Percentiles rank a stretch among this genome's conserved stretches.
Conservation (phyloP, 225 moss, liverwort and hornwort genomes). For the Physcomitrellopsis africana region DNA sequence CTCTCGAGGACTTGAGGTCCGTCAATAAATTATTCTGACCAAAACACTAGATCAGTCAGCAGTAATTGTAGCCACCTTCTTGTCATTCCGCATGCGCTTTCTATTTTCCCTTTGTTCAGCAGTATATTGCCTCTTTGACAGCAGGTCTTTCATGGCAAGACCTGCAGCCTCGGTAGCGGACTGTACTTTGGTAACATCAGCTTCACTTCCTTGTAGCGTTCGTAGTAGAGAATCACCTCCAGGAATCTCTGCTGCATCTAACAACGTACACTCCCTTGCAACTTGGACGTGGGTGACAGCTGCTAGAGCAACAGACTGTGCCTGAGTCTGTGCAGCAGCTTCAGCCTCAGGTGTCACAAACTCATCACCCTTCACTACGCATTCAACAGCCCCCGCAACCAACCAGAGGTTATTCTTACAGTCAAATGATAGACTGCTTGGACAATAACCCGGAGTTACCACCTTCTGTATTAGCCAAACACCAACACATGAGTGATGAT, state of each 20-base stretch:
- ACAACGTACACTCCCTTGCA: conserved; percentile 40
- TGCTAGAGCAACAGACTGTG: conserved; percentile 60
- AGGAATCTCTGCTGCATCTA: conserved; percentile 48
- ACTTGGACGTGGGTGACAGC: conserved; percentile 69
- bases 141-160: conserved; percentile 80
- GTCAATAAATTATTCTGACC: not conserved
- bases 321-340: conserved; percentile 77
- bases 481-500: not conserved
- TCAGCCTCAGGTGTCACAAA: conserved; percentile 74
- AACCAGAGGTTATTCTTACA: conserved; percentile 70
- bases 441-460: conserved; percentile 61
- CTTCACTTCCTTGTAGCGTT: conserved; percentile 70
- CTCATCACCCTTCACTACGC: conserved; percentile 82
- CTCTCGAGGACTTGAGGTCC: not conserved
- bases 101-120: conserved; percentile 86
- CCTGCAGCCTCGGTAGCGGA: conserved; percentile 91
- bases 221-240: conserved; percentile 63
- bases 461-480: conserved; percentile 59
- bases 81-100: conserved; percentile 98
- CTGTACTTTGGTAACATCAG: conserved; percentile 61
- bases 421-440: conserved; percentile 85
- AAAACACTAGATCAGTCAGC: conserved; percentile 15
- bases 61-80: conserved; percentile 45
- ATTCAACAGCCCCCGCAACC: conserved; percentile 90
- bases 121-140: conserved; percentile 87